Evolutionary conservation across 169 alveolate genomes (phyloP).

Genomic region (Pseudocohnilembus persalinus): DNA sequence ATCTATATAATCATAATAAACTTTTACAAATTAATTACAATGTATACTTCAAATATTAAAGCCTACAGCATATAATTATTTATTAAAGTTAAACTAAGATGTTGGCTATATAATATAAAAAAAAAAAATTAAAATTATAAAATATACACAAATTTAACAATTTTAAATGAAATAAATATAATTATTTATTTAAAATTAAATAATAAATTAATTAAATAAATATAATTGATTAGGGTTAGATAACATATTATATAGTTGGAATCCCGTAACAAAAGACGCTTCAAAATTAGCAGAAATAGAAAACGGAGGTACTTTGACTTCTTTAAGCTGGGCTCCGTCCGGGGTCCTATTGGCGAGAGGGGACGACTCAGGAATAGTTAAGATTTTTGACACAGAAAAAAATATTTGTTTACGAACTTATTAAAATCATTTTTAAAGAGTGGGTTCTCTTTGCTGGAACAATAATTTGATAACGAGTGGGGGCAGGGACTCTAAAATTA

Average conservation of each 20-base stretch:
- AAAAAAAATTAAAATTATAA: too few species aligned
- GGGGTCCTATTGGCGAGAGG: slow-evolving; percentile 74
- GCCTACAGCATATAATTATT: too few species aligned
- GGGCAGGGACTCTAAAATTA: slow-evolving; percentile 63
- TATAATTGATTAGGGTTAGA: too few species aligned
- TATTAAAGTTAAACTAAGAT: too few species aligned
- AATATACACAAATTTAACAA: too few species aligned
- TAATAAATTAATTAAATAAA: too few species aligned
- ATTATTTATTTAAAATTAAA: too few species aligned
- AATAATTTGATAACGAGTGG: slow-evolving; percentile 63
- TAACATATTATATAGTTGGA: neutral
- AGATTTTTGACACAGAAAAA: slow-evolving; percentile 70
- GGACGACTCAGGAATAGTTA: slow-evolving; percentile 60
- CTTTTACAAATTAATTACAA: slow-evolving; percentile 56
- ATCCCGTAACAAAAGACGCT: neutral
- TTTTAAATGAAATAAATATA: too few species aligned
- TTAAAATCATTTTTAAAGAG: slow-evolving; percentile 64
- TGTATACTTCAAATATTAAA: slow-evolving; percentile 38
- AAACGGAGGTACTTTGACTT: slow-evolving; percentile 34
- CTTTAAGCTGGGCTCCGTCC: slow-evolving; percentile 52
- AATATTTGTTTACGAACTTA: slow-evolving; percentile 42
- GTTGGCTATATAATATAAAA: too few species aligned
- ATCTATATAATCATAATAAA: slow-evolving; percentile 73
- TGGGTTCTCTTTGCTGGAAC: slow-evolving; percentile 72
- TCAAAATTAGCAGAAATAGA: neutral